Evolutionary conservation across 257 asterid genomes (phyloP).

Genomic region (Craterostigma plantagineum): DNA sequence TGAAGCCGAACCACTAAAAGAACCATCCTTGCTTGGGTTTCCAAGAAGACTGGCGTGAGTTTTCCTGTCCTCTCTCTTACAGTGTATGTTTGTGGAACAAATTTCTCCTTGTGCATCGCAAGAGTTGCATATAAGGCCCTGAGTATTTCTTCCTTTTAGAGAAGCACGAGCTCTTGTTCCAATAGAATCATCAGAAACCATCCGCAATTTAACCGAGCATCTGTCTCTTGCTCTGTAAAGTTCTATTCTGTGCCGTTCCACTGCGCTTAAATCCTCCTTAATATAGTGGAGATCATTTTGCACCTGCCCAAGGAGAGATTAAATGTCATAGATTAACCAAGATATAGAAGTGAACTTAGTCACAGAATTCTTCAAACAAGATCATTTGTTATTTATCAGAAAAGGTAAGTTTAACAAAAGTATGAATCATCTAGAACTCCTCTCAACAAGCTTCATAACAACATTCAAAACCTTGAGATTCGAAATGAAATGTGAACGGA

Average conservation of each 20-base stretch:
- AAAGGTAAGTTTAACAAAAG: no score
- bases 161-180: slow-evolving; percentile 29
- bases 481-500: no score
- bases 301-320: slow-evolving; percentile 21
- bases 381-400: no score
- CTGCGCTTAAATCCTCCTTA: slow-evolving; percentile 51
- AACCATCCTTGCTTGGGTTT: slow-evolving; percentile 32
- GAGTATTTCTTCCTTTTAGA: slow-evolving; percentile 24
- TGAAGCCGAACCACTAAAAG: slow-evolving; percentile 31
- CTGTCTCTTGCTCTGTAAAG: slow-evolving; percentile 52
- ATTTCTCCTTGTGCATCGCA: slow-evolving; percentile 28
- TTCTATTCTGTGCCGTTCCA: slow-evolving; percentile 51
- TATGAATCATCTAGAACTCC: no score
- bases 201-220: slow-evolving; percentile 40
- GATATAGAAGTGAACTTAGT: neutral
- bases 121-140: slow-evolving; percentile 33
- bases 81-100: slow-evolving; percentile 15
- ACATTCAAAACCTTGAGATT: no score
- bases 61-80: slow-evolving; percentile 29
- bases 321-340: slow-evolving; percentile 3
- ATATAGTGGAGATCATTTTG: slow-evolving; percentile 45
- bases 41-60: slow-evolving; percentile 19
- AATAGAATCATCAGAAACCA: slow-evolving; percentile 32
- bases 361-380: neutral
- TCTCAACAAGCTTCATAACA: no score